A percentile compares a stretch with the other conserved stretches of the same genome.
These are phyloP conservation scores for Mycosphaerella sp. DNA, from an alignment of 2,329 filamentous ascomycete genomes.

Conservation along the genomic window DNA sequence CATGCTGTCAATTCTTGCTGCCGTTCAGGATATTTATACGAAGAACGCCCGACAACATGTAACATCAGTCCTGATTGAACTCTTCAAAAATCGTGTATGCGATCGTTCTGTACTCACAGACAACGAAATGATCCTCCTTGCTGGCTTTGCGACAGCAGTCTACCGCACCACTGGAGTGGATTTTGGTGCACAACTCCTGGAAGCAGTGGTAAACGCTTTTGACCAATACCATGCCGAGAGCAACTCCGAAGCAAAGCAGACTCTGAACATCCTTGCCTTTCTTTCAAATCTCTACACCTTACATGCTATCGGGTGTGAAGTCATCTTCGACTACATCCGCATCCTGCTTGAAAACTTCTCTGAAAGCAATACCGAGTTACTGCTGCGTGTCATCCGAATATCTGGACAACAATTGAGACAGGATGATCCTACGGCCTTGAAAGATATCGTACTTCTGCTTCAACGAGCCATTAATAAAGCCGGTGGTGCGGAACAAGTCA, in stretches of 20 bases:
- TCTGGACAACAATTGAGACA: constrained; percentile 76
- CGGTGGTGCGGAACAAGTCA: constrained; percentile 62
- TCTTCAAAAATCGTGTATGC: constrained; percentile 71
- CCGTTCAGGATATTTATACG: constrained; percentile 77
- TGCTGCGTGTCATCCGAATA: constrained; percentile 74
- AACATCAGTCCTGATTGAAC: constrained; percentile 69
- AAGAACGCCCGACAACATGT: constrained; percentile 82
- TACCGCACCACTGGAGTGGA: constrained; percentile 85
- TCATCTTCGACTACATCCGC: constrained; percentile 88
- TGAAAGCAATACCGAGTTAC: constrained; percentile 80
- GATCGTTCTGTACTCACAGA: constrained; percentile 74
- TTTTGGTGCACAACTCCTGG: constrained; percentile 80
- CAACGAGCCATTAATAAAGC: constrained; percentile 61
- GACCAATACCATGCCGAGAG: constrained; percentile 41
- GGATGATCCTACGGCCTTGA: constrained; percentile 81
- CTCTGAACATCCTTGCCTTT: constrained; percentile 72
- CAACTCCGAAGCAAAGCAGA: constrained; percentile 50
- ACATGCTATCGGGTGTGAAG: constrained; percentile 71
- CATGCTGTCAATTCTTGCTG: constrained; percentile 71
- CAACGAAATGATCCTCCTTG: constrained; percentile 83
- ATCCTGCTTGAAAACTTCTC: constrained; percentile 66
- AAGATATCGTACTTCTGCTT: constrained; percentile 77
- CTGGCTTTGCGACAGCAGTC: constrained; percentile 79
- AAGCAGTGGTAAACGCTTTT: constrained; percentile 70
- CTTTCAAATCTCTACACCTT: constrained; percentile 88